phyloP scores from a whole-genome alignment of 2,329 filamentous ascomycete species.

The Byssochlamys sp. region DNA sequence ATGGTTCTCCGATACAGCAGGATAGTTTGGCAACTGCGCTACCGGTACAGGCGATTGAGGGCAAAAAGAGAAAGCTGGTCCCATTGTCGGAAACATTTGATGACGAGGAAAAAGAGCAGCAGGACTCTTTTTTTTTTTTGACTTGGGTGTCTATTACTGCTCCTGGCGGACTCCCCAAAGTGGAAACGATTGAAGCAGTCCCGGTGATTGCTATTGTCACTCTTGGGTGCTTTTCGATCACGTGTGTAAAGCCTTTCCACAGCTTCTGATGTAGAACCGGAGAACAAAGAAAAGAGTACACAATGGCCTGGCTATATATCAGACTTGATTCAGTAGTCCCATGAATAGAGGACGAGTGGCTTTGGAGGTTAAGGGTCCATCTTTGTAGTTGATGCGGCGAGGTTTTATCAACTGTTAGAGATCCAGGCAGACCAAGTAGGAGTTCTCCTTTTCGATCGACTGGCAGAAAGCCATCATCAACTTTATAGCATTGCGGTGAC shows the following conservation, averaged over 20 bases:
- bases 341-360: neutral
- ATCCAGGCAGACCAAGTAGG: too few species aligned
- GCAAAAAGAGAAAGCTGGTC: slow-evolving; percentile 5
- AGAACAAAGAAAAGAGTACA: neutral
- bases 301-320: neutral
- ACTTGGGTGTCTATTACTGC: neutral
- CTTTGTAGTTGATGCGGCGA: neutral
- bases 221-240: neutral
- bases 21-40: slow-evolving; percentile 10
- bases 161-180: neutral
- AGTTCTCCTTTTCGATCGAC: too few species aligned
- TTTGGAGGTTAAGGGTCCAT: neutral
- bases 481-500: neutral
- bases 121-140: neutral
- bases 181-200: neutral
- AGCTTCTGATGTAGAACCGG: neutral
- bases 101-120: neutral
- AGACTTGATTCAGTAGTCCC: neutral
- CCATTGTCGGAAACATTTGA: slow-evolving; percentile 9
- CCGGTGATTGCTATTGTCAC: neutral
- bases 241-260: neutral
- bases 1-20: slow-evolving; percentile 10
- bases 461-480: neutral
- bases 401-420: neutral
- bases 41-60: slow-evolving; percentile 10